phyloP scores from a whole-genome alignment of 2,329 filamentous ascomycete genomes.

The Fusarium caatingaense region DNA sequence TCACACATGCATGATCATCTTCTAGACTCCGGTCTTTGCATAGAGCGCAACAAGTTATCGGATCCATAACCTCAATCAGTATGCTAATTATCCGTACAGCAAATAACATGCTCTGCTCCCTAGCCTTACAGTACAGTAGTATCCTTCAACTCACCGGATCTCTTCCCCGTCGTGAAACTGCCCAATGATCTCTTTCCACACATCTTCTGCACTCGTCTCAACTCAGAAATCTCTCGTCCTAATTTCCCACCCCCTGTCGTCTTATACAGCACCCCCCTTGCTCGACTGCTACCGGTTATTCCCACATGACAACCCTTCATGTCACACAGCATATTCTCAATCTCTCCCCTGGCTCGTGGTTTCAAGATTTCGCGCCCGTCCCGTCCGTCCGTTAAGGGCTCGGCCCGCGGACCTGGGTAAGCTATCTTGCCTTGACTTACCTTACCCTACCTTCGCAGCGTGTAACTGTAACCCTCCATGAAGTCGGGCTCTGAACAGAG shows the following conservation, averaged over 20 bases:
- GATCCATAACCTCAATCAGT: slow-evolving; percentile 10
- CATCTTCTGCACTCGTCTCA: slow-evolving; percentile 31
- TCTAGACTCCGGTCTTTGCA: not conserved
- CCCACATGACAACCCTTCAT: slow-evolving; percentile 33
- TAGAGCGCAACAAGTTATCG: slow-evolving; percentile 3
- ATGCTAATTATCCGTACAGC: not conserved
- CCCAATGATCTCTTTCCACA: slow-evolving; percentile 20
- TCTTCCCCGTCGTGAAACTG: slow-evolving; percentile 3
- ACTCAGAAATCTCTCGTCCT: slow-evolving; percentile 18
- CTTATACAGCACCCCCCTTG: slow-evolving; percentile 7
- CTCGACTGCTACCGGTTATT: slow-evolving; percentile 15
- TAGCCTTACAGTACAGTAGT: not conserved
- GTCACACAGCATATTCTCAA: slow-evolving; percentile 18
- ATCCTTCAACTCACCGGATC: slow-evolving; percentile 5
- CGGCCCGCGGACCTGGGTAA: slow-evolving; percentile 32
- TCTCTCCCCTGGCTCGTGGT: slow-evolving; percentile 1
- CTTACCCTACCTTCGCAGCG: slow-evolving; percentile 7
- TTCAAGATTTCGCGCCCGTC: slow-evolving; percentile 15
- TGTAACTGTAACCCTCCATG: slow-evolving; percentile 6
- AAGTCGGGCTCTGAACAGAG: slow-evolving; percentile 6
- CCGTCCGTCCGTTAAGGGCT: slow-evolving; percentile 25
- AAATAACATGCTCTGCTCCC: not conserved
- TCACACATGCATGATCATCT: slow-evolving; percentile 9
- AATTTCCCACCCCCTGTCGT: slow-evolving; percentile 29
- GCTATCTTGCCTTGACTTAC: slow-evolving; percentile 6